These are phyloP conservation scores for Ophiognomonia clavigignenti-juglandacearum DNA, from an alignment of 2,329 filamentous ascomycete genomes.

Conservation along the genomic window DNA sequence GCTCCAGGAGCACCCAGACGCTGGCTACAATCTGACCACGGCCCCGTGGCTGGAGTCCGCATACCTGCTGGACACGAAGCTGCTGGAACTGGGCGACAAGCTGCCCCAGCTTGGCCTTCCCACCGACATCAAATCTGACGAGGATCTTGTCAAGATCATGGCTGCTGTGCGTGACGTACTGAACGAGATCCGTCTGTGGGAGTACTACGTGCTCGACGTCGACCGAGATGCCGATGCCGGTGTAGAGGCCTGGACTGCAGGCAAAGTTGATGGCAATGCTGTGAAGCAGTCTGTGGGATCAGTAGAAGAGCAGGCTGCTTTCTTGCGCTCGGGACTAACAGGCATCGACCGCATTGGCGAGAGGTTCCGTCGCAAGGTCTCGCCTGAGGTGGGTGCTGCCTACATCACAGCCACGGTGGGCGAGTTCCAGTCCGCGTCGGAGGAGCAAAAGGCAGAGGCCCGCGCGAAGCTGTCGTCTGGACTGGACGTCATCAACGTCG, in stretches of 20 bases:
- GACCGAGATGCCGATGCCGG: slow-evolving; percentile 65
- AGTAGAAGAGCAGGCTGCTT: slow-evolving; percentile 49
- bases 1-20: slow-evolving; percentile 90
- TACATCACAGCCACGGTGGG: slow-evolving; percentile 66
- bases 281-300: slow-evolving; percentile 45
- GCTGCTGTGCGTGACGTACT: slow-evolving; percentile 79
- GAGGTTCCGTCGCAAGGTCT: slow-evolving; percentile 67
- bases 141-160: slow-evolving; percentile 79
- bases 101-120: slow-evolving; percentile 70
- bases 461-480: slow-evolving; percentile 56
- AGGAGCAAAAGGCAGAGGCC: slow-evolving; percentile 36
- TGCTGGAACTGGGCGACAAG: slow-evolving; percentile 72
- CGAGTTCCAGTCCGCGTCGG: slow-evolving; percentile 50
- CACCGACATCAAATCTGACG: slow-evolving; percentile 61
- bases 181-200: slow-evolving; percentile 76
- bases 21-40: slow-evolving; percentile 89
- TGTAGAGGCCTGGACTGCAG: slow-evolving; percentile 66
- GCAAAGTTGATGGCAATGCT: slow-evolving; percentile 35
- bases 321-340: slow-evolving; percentile 63
- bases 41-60: slow-evolving; percentile 72
- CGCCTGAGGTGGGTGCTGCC: slow-evolving; percentile 65
- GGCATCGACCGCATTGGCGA: slow-evolving; percentile 74
- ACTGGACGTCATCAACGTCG: slow-evolving; percentile 79
- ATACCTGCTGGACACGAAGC: slow-evolving; percentile 54
- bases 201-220: slow-evolving; percentile 84